Percentiles rank a stretch among this genome's conserved stretches.
Evolutionary conservation across 768 basidiomycete species (phyloP).

Genomic region (Auriscalpium orientale): DNA sequence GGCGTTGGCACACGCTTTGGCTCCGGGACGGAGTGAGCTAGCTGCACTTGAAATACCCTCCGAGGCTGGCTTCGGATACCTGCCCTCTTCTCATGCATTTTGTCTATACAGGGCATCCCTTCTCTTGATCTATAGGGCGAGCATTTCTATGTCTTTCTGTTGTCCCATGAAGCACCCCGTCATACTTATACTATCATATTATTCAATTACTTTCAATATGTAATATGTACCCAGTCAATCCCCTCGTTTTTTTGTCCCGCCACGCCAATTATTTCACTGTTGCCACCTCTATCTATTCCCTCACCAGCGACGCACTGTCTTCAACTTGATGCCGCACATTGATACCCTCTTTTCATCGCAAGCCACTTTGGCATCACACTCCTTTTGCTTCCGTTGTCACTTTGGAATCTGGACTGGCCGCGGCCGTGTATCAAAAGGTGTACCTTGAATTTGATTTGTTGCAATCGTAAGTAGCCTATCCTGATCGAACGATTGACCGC

Average conservation of each 20-base stretch:
- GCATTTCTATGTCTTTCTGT: not conserved
- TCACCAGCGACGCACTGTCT: not conserved
- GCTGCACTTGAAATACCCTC: not conserved
- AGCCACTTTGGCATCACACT: not conserved
- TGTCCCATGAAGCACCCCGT: not conserved
- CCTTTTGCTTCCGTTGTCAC: not conserved
- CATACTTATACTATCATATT: not conserved
- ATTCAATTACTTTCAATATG: not conserved
- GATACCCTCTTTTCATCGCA: not conserved
- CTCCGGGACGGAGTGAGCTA: slow-evolving; percentile 33
- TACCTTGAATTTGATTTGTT: not conserved
- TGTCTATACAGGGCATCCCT: not conserved
- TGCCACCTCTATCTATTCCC: not conserved
- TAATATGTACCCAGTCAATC: not conserved
- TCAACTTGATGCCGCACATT: not conserved
- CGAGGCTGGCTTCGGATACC: not conserved
- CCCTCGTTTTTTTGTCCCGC: not conserved
- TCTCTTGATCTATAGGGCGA: not conserved
- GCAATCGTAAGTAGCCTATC: not conserved
- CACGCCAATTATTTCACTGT: not conserved
- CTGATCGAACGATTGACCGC: not conserved
- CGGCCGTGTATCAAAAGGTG: not conserved
- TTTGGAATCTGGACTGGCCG: not conserved
- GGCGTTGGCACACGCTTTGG: slow-evolving; percentile 58
- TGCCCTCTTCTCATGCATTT: not conserved